Conservation (phyloP, 2,329 filamentous ascomycete species). For the Ceratocystiopsis sp. region DNA sequence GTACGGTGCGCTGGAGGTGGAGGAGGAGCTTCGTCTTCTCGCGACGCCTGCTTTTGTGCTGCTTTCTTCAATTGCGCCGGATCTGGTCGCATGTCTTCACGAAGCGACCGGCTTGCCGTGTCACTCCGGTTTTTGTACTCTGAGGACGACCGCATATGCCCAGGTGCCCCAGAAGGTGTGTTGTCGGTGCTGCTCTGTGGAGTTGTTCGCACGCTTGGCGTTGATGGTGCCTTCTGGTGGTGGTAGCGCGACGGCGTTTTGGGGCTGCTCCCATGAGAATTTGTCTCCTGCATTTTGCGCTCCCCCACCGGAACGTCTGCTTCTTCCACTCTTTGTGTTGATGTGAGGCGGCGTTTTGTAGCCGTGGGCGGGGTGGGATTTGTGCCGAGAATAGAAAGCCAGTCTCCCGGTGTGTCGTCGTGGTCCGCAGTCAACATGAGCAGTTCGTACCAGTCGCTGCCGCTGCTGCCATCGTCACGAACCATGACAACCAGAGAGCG, state of each 20-base stretch:
- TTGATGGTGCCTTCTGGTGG: slow-evolving; percentile 9
- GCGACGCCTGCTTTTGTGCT: slow-evolving; percentile 15
- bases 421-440: slow-evolving; percentile 61
- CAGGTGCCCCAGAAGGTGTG: slow-evolving; percentile 7
- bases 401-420: slow-evolving; percentile 65
- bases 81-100: slow-evolving; percentile 22
- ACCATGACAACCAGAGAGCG: slow-evolving; percentile 77
- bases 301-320: slow-evolving; percentile 23
- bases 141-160: not conserved
- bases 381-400: slow-evolving; percentile 61
- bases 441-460: slow-evolving; percentile 66
- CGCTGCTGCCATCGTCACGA: slow-evolving; percentile 33
- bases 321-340: slow-evolving; percentile 9
- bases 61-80: slow-evolving; percentile 18
- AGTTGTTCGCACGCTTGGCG: not conserved
- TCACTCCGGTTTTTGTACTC: slow-evolving; percentile 2
- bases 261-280: too few species aligned
- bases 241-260: slow-evolving; percentile 16
- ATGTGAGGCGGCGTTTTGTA: slow-evolving; percentile 5
- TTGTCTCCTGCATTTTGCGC: slow-evolving; percentile 11
- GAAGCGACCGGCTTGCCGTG: slow-evolving; percentile 15
- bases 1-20: slow-evolving; percentile 37
- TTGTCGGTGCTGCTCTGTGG: not conserved
- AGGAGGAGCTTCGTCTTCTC: slow-evolving; percentile 33
- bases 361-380: slow-evolving; percentile 22